Base-by-base conservation (phyloP, 352 stramenopile genomes). In the Peronospora farinosa region DNA sequence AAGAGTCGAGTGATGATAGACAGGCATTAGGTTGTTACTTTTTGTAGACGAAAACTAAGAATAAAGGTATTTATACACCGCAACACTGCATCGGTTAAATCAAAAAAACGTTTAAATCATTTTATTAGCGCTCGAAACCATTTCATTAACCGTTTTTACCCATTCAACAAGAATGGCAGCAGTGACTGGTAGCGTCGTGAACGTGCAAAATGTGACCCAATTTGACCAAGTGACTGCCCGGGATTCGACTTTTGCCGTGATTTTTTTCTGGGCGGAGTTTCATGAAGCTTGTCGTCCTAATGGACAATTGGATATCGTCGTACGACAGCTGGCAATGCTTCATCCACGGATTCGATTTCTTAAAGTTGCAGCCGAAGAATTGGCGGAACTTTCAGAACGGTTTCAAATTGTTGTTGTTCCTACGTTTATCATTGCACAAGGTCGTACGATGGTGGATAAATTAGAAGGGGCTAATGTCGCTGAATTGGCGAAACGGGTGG, bases 391-490 rank as follows among this genome's bases (percentile, higher is more conserved):
- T 44, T 90, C 79, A 55, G 84, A 95, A 57, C 78, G 80, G 31
- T 95, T 96, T 54, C 57, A 84, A 54, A 90, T 98, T 40, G 81
- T 82, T 0, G 79, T 96, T 5, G 93, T 99, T 40, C 96, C 96
- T 11, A 98, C 95, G 7, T 96, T 98, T 44, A 65, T 98, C 30
- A 78, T 98, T 27, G 51, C 64, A 16, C 77, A 92, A 50, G 81
- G 80, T 50, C 74, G 67, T 41, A 69, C 67, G 38, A 74, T 89
- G 54, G 67, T 94, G 38, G 80, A 93, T 55, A 88, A 90, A 60
- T 66, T 90, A 25, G 83, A 94, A 39, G 80, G 78, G 54, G 80
- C 82, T 17, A 91, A 91, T 47, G 83, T 94, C 25, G 69, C 80
- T 0, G 80, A 91, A 47, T 66, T 94, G 38, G 83, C 83, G 47